Evolutionary conservation across 768 basidiomycete species (phyloP).

Genomic region (Phlebiopsis gigantea): DNA sequence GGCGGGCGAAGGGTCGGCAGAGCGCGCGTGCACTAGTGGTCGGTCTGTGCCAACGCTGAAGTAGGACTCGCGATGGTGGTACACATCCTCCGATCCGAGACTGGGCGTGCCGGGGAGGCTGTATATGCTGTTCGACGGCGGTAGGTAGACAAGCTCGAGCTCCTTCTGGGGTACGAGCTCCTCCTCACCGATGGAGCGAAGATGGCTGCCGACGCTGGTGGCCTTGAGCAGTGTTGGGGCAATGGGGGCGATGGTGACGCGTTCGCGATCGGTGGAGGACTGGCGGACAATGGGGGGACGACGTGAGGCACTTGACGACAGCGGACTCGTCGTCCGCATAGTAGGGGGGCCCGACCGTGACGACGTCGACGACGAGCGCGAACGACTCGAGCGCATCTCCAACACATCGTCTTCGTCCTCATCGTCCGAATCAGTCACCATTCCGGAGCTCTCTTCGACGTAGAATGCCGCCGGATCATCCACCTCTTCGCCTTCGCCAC

Average conservation of each 20-base stretch:
- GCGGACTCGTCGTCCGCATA: slow-evolving; percentile 13
- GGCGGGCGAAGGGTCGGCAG: slow-evolving; percentile 15
- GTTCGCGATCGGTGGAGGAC: slow-evolving; percentile 38
- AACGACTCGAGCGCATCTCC: slow-evolving; percentile 51
- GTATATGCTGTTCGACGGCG: slow-evolving; percentile 33
- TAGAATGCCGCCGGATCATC: slow-evolving; percentile 29
- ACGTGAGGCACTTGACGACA: slow-evolving; percentile 1
- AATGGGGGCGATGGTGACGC: slow-evolving; percentile 67
- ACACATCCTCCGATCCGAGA: slow-evolving; percentile 26
- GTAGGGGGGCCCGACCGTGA: slow-evolving; percentile 29
- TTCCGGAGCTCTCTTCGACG: slow-evolving; percentile 11
- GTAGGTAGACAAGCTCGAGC: slow-evolving; percentile 73
- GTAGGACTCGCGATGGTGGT: slow-evolving; percentile 30
- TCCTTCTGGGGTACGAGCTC: slow-evolving; percentile 15
- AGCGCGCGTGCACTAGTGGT: slow-evolving; percentile 14
- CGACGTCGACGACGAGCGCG: slow-evolving; percentile 31
- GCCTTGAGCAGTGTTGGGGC: slow-evolving; percentile 88
- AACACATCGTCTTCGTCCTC: slow-evolving; percentile 53
- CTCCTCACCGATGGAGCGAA: slow-evolving; percentile 23
- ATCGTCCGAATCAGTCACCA: slow-evolving; percentile 31
- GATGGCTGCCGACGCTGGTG: slow-evolving; percentile 41
- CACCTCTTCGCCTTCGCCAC: slow-evolving; percentile 44
- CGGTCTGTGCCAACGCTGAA: slow-evolving; percentile 29
- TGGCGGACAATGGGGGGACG: slow-evolving; percentile 29
- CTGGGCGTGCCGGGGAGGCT: slow-evolving; percentile 19